Conservation (phyloP, 129 eudicot genomes). For the Saposhnikovia divaricata region DNA sequence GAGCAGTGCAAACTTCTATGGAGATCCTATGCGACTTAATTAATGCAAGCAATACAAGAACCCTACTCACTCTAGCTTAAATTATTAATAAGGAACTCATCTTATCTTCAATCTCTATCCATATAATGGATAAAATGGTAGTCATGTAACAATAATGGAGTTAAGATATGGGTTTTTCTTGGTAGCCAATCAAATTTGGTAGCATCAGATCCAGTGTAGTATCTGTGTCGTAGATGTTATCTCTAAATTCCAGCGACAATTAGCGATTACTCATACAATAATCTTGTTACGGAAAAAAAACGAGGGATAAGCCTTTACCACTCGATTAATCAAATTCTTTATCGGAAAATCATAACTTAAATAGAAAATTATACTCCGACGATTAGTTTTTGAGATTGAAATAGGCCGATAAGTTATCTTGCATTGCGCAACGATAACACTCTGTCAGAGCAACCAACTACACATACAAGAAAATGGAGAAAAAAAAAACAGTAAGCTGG, state of each 20-base stretch:
- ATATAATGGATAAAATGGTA: conserved; percentile 3
- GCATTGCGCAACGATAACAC: neutral
- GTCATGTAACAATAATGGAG: conserved; percentile 22
- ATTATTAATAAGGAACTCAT: neutral
- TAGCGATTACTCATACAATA: neutral
- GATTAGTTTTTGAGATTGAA: no score
- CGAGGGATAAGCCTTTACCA: no score
- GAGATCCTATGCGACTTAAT: conserved; percentile 19
- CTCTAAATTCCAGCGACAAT: neutral
- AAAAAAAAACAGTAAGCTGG: neutral
- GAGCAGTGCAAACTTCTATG: conserved; percentile 2
- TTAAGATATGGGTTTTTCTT: conserved; percentile 18
- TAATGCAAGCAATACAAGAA: neutral
- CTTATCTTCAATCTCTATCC: neutral
- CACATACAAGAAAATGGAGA: no score
- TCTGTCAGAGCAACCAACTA: neutral
- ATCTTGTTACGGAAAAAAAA: no score
- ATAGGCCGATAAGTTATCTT: no score
- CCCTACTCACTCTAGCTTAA: neutral
- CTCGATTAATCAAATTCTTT: no score
- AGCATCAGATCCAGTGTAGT: conserved; percentile 32
- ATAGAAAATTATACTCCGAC: no score
- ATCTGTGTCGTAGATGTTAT: neutral
- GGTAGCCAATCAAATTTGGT: conserved; percentile 18
- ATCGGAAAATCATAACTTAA: no score